These are phyloP conservation scores for Penicillium maclennaniae DNA, from an alignment of 495 filamentous ascomycete species.

Conservation along the genomic window DNA sequence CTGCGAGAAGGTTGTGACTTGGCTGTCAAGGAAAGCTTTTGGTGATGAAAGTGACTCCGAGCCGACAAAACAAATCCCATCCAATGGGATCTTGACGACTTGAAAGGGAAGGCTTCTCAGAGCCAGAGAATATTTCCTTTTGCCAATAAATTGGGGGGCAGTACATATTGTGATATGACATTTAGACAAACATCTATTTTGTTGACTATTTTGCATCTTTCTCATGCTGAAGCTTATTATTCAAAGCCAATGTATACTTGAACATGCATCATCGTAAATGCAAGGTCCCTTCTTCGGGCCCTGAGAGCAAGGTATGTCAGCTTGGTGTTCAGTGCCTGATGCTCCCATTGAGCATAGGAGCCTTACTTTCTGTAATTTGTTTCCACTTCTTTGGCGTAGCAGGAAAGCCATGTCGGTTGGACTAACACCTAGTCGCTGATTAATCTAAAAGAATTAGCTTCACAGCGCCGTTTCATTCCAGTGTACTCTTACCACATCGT, in stretches of 20 bases:
- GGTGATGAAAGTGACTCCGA: slow-evolving; percentile 1
- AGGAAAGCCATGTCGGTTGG: neutral
- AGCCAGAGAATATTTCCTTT: too few relatives aligned
- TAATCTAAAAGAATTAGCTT: neutral
- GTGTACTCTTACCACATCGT: neutral
- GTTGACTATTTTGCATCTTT: too few relatives aligned
- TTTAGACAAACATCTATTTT: too few relatives aligned
- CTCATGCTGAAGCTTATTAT: too few relatives aligned
- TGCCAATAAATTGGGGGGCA: neutral
- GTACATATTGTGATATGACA: neutral
- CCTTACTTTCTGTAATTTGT: neutral
- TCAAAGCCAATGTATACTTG: neutral
- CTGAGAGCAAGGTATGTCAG: neutral
- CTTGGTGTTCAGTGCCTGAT: neutral
- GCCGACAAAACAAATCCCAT: neutral
- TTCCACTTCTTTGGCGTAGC: neutral
- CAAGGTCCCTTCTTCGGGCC: neutral
- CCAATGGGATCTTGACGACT: neutral
- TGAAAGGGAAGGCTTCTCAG: too few relatives aligned
- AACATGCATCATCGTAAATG: neutral
- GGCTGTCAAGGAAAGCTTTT: slow-evolving; percentile 7
- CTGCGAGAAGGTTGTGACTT: slow-evolving; percentile 10
- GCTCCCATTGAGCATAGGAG: neutral
- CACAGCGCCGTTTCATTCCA: neutral
- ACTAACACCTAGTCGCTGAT: neutral